Evolutionary conservation across 148 eudicot species (phyloP), one percentile per base, ranked within the genome.

Genomic region (Rhododendron ovatum): DNA sequence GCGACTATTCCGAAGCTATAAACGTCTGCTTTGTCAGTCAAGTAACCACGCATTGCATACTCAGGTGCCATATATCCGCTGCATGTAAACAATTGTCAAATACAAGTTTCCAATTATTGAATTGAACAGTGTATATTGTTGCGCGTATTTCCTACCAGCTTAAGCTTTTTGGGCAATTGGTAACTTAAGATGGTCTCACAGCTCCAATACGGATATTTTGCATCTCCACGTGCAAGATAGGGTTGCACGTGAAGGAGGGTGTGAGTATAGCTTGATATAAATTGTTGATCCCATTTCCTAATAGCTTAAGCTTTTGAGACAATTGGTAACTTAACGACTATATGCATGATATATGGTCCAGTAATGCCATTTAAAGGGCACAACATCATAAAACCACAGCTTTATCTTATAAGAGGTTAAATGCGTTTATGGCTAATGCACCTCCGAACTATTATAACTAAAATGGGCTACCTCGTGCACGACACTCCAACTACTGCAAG

Each of bases 21-120:
- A 30, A 91, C 91, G 51, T 89, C 92, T 43, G 89, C 89, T 86
- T 90, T 90, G 75, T 90, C 89, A 0, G 92, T 90, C 26, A 90
- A 84, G 86, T 89, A 51, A 65, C 91, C 92, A 10, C 86, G 83
- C 92, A 92, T 80, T 20, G 65, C 65, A 59, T 59, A 59, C 6
- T 59, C 65, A 20, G 65, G 65, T 15, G 65, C 65, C 65, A 92
- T 92, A 78, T 90, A 92, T 76, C 93, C 92, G 83, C 92, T 92
- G 86, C 13, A 88, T 83, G 50, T 43, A 63, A 71, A 51, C 4
- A 80, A 48, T 80, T 53, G 12, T 24, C 11, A 1, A 20, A 81
- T 33, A 18, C 82, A 80, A 22, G 24, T 1, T 1, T 30, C 1
- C 43, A 53, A 8, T 35, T 8, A 9, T 47, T 47, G 12, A 47